Evolutionary conservation across 2,329 filamentous ascomycete genomes (phyloP), one percentile per base, ranked within the genome.

Genomic region (Botryotinia calthae): DNA sequence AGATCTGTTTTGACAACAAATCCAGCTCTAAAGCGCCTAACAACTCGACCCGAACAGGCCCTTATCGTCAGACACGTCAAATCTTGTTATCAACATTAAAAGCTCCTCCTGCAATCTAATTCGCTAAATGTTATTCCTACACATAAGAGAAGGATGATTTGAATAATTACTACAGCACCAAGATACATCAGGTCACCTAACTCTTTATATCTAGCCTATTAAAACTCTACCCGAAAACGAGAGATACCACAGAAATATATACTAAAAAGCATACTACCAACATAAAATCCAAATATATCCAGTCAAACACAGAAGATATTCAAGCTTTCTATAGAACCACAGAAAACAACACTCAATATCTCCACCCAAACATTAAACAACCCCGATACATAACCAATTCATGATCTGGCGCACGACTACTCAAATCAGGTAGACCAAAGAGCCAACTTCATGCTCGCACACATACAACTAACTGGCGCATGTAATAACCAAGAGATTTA

Each of bases 271-370:
- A 14, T 12, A 4, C 46, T 51, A 7, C 46, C 10, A 1, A 51
- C 9, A n/a, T 14, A 12, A n/a, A 10, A 51, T 34, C 34, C 34
- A 34, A 34, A 34, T 34, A 34, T 34, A 4, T 34, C 4, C 46
- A 51, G 0, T 25, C 9, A 51, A 25, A 6, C 22, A 25, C 10
- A 25, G 20, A 51, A 51, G 14, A 10, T 0, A 12, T 51, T 9
- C 22, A 51, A 51, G 25, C 2, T 25, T 25, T 9, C 46, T 25
- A 25, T 2, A 6, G 25, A 51, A 25, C 9, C 12, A 51, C 46
- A 12, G 22, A 51, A 0, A 25, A 25, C 8, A 6, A 51, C 0
- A 51, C 0, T 14, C 22, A 1, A 25, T 2, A 0, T 6, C 4
- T 51, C 22, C 46, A 14, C 4, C 0, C 22, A 14, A 51, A n/a